A percentile compares a stretch with the other conserved stretches of the same genome.
Evolutionary conservation across 768 basidiomycete species (phyloP).

Genomic region (Xanthoconium purpureum): DNA sequence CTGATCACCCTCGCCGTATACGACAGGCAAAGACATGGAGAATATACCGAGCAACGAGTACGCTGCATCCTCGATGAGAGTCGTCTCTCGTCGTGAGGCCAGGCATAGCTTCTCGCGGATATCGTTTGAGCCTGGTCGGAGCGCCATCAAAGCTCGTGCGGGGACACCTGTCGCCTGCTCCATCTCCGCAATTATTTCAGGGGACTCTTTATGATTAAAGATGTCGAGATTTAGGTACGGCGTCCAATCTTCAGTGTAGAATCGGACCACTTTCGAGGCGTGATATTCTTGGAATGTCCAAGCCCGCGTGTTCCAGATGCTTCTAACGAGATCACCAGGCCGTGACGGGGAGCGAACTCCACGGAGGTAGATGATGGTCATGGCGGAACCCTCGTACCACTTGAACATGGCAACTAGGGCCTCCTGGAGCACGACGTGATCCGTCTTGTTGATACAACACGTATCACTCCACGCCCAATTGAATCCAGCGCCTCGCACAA

Average conservation of each 20-base stretch:
- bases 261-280: too few species aligned
- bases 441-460: background rate
- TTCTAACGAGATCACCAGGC: background rate
- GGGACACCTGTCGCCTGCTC: constrained; percentile 3
- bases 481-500: too few species aligned
- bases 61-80: constrained; percentile 3
- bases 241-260: too few species aligned
- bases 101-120: constrained; percentile 14
- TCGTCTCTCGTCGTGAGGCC: constrained; percentile 7
- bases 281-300: too few species aligned
- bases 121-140: constrained; percentile 1
- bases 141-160: background rate
- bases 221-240: too few species aligned
- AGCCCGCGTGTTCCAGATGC: background rate
- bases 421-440: background rate
- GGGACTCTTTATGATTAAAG: background rate
- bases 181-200: constrained; percentile 4
- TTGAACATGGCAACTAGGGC: background rate
- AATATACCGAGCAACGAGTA: too few species aligned
- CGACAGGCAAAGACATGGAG: background rate
- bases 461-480: too few species aligned
- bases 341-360: background rate
- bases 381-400: background rate
- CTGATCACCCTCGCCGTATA: constrained; percentile 11
- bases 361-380: background rate